phyloP scores from a whole-genome alignment of 805 yeast genomes.

The Saccharomycopsis schoenii region DNA sequence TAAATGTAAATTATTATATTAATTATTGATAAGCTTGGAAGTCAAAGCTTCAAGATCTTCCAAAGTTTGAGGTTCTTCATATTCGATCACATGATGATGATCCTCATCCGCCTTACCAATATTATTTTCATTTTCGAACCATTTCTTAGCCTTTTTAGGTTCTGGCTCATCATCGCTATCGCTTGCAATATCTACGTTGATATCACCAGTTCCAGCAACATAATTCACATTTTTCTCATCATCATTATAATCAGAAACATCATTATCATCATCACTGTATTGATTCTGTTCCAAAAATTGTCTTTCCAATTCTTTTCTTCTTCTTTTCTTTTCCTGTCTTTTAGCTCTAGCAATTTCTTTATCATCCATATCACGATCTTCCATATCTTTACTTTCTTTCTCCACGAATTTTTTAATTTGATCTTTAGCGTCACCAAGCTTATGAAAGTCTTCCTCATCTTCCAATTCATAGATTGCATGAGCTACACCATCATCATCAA shows the following conservation, averaged over 20 bases:
- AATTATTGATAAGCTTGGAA: slow-evolving; percentile 29
- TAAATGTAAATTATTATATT: neutral
- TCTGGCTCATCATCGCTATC: slow-evolving; percentile 11
- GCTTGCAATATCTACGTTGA: slow-evolving; percentile 15
- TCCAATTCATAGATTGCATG: slow-evolving; percentile 88
- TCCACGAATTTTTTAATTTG: slow-evolving; percentile 61
- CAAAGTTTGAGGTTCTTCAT: slow-evolving; percentile 81
- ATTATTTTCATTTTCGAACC: slow-evolving; percentile 28
- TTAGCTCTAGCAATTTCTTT: slow-evolving; percentile 68
- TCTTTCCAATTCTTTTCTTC: slow-evolving; percentile 72
- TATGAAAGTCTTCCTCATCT: slow-evolving; percentile 77
- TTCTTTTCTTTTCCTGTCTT: slow-evolving; percentile 79
- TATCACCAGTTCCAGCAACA: slow-evolving; percentile 18
- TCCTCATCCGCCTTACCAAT: slow-evolving; percentile 26
- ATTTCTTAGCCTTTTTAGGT: slow-evolving; percentile 13
- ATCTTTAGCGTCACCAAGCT: slow-evolving; percentile 52
- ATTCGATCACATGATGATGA: slow-evolving; percentile 45
- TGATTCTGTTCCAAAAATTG: slow-evolving; percentile 33
- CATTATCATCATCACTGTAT: slow-evolving; percentile 14
- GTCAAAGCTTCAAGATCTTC: slow-evolving; percentile 92
- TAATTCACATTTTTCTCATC: slow-evolving; percentile 21
- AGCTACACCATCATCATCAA: slow-evolving; percentile 91
- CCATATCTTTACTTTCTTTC: slow-evolving; percentile 63
- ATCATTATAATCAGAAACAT: slow-evolving; percentile 20
- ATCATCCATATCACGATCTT: slow-evolving; percentile 63